Evolutionary conservation across 2,329 filamentous ascomycete species (phyloP).

Genomic region (Aspergillus ochraceus): DNA sequence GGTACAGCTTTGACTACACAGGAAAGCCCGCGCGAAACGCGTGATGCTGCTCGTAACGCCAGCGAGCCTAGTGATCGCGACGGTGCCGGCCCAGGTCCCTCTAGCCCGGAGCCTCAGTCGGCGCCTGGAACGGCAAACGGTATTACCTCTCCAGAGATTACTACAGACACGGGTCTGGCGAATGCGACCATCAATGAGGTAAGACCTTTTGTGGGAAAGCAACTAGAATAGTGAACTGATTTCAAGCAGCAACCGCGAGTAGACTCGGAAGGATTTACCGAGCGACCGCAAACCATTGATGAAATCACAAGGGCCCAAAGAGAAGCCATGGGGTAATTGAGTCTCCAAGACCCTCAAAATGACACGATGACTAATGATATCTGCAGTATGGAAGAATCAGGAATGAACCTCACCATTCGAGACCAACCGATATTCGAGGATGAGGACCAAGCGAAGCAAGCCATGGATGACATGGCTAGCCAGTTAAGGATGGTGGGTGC

Average conservation of each 20-base stretch:
- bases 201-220: constrained; percentile 5
- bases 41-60: constrained; percentile 23
- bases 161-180: constrained; percentile 17
- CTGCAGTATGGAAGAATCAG: constrained; percentile 42
- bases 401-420: constrained; percentile 49
- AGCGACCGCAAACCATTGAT: constrained; percentile 43
- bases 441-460: constrained; percentile 49
- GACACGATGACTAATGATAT: constrained; percentile 16
- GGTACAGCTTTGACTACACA: constrained; percentile 31
- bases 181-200: constrained; percentile 26
- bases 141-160: constrained; percentile 16
- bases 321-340: constrained; percentile 42
- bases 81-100: constrained; percentile 16
- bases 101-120: constrained; percentile 23
- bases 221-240: constrained; percentile 13
- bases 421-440: constrained; percentile 53
- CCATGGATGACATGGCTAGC: constrained; percentile 50
- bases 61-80: constrained; percentile 29
- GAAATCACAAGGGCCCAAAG: constrained; percentile 47
- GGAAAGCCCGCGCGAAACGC: constrained; percentile 21
- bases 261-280: constrained; percentile 43
- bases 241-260: constrained; percentile 24
- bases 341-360: not conserved
- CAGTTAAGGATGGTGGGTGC: constrained; percentile 46
- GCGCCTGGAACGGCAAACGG: constrained; percentile 30